phyloP scores from a whole-genome alignment of 495 filamentous ascomycete species.

The Neurospora sp. region DNA sequence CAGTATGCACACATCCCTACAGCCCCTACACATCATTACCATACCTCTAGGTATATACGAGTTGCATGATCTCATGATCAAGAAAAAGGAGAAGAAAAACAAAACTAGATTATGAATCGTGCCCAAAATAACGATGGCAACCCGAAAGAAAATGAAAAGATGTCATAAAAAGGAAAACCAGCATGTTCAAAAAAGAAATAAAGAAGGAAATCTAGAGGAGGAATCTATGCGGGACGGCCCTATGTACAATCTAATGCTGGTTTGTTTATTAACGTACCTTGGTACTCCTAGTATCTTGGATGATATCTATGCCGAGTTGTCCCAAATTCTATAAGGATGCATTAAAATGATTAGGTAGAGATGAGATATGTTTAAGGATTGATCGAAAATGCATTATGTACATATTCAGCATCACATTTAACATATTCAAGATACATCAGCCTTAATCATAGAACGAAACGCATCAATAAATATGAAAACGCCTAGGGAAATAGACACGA shows the following conservation, averaged over 20 bases:
- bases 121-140: neutral
- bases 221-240: neutral
- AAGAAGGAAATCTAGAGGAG: neutral
- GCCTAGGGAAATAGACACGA: no score
- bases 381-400: no score
- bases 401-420: no score
- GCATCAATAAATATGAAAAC: no score
- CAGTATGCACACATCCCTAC: neutral
- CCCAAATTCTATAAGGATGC: no score
- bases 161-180: neutral
- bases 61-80: neutral
- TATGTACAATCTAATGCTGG: neutral
- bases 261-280: no score
- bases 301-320: no score
- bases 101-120: neutral
- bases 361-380: no score
- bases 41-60: neutral
- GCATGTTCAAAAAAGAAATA: neutral
- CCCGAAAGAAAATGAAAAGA: neutral
- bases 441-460: no score
- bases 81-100: neutral
- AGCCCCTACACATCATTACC: neutral
- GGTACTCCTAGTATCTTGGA: no score
- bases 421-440: no score
- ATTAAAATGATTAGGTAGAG: no score